phyloP scores from a whole-genome alignment of 768 basidiomycete genomes.

The Mycena indigotica region DNA sequence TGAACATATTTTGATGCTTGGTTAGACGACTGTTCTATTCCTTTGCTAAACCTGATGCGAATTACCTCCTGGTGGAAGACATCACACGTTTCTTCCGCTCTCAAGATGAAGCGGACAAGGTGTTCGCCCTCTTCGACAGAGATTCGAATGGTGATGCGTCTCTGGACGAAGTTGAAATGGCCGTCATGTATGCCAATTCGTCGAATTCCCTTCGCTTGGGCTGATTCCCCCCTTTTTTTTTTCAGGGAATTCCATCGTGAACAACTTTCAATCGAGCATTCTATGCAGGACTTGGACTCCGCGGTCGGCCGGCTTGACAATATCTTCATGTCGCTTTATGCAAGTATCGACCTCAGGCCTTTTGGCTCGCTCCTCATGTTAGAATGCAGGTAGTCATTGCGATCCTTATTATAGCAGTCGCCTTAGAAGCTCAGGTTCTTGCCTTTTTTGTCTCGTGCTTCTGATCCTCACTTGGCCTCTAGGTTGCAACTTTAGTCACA shows the following conservation, averaged over 20 bases:
- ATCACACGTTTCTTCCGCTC: constrained; percentile 71
- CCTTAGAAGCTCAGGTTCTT: constrained; percentile 72
- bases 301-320: constrained; percentile 86
- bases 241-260: constrained; percentile 81
- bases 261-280: constrained; percentile 78
- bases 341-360: background rate
- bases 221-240: too few relatives aligned
- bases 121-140: constrained; percentile 70
- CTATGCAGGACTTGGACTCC: constrained; percentile 87
- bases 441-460: constrained; percentile 45
- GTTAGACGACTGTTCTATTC: constrained; percentile 76
- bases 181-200: constrained; percentile 54
- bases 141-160: constrained; percentile 74
- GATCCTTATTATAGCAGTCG: constrained; percentile 80
- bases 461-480: constrained; percentile 48
- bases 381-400: constrained; percentile 50
- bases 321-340: constrained; percentile 81
- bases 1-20: background rate
- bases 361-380: background rate
- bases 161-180: constrained; percentile 74
- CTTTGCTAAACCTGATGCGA: constrained; percentile 63
- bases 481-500: constrained; percentile 73
- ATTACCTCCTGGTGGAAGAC: constrained; percentile 65
- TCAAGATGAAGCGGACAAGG: constrained; percentile 65
- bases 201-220: background rate